Percentiles rank a stretch among this genome's conserved stretches.
Evolutionary conservation across 306 rosid species (phyloP).

Genomic region (Cucumis melo): DNA sequence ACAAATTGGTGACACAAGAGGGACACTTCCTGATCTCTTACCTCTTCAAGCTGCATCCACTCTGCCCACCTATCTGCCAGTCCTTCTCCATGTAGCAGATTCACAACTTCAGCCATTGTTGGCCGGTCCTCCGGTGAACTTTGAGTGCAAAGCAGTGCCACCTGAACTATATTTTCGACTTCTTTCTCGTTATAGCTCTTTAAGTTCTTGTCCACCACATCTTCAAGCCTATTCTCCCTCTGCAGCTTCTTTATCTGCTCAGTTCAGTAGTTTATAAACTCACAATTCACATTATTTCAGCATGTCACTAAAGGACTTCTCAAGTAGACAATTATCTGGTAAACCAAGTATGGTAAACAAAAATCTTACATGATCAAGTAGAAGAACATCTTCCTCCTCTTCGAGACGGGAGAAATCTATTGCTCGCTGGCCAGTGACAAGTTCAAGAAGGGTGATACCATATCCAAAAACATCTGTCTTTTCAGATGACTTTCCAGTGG

Average conservation of each 20-base stretch:
- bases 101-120: conserved; percentile 53
- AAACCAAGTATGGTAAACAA: not conserved
- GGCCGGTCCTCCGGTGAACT: conserved; percentile 62
- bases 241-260: conserved; percentile 56
- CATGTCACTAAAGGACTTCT: not conserved
- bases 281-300: not conserved
- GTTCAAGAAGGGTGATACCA: conserved; percentile 88
- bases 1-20: conserved; percentile 44
- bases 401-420: conserved; percentile 73
- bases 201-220: conserved; percentile 64
- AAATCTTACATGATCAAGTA: conserved; percentile 72
- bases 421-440: conserved; percentile 84
- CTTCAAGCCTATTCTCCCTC: conserved; percentile 62
- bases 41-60: conserved; percentile 62
- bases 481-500: conserved; percentile 85
- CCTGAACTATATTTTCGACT: conserved; percentile 53
- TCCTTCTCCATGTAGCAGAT: conserved; percentile 50
- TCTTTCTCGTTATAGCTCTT: conserved; percentile 40
- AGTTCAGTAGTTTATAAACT: not conserved
- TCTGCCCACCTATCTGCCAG: conserved; percentile 73
- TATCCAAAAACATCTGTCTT: conserved; percentile 92
- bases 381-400: conserved; percentile 89
- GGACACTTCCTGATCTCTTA: conserved; percentile 34
- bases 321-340: not conserved
- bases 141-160: conserved; percentile 78